Evolutionary conservation across 768 basidiomycete genomes (phyloP).

Genomic region (Trametes gibbosa): DNA sequence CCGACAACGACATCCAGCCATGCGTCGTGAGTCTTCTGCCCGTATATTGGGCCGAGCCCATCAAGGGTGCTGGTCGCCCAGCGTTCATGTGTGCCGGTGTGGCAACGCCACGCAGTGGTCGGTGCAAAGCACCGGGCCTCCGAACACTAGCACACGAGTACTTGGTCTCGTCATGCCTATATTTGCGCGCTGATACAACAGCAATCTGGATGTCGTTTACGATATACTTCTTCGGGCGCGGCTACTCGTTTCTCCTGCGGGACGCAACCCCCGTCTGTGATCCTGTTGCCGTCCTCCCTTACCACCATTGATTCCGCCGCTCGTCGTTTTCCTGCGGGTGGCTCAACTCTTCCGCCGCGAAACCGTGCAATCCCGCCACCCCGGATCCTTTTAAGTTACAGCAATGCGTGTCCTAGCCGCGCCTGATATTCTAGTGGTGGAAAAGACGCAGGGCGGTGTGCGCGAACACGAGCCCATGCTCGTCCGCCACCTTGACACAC

Average conservation of each 20-base stretch:
- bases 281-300: background rate
- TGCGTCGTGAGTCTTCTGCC: no score
- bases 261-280: no score
- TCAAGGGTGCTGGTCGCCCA: no score
- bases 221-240: background rate
- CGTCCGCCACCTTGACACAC: conserved; percentile 95
- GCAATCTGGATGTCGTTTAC: background rate
- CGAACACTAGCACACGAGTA: no score
- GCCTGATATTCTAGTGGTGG: conserved; percentile 57
- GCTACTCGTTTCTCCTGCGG: background rate
- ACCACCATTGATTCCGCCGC: background rate
- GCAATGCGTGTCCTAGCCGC: no score
- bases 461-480: conserved; percentile 86
- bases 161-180: background rate
- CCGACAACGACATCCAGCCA: background rate
- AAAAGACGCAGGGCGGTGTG: conserved; percentile 88
- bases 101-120: no score
- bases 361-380: no score
- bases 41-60: no score
- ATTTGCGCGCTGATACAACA: conserved; percentile 7
- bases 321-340: background rate
- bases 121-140: no score
- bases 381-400: no score
- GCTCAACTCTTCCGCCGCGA: no score
- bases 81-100: no score